Evolutionary conservation across 345 rosid species (phyloP).

Genomic region (Salix dunnii): DNA sequence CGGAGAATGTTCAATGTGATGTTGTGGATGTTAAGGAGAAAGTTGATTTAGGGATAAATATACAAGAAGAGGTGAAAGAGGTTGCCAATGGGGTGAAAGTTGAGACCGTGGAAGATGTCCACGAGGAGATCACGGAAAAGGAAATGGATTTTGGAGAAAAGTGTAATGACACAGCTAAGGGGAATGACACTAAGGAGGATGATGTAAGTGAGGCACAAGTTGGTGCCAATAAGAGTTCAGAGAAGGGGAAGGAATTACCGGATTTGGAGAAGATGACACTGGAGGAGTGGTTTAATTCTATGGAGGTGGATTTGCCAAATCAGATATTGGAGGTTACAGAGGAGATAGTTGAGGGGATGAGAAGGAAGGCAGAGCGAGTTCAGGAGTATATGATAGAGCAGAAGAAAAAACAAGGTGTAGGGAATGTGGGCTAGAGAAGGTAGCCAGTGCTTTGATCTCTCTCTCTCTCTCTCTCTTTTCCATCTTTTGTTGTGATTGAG

Average conservation of each 20-base stretch:
- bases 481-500: neutral
- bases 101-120: neutral
- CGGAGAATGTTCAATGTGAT: neutral
- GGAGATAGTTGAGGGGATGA: constrained; percentile 58
- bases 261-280: constrained; percentile 52
- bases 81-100: neutral
- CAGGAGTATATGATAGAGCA: constrained; percentile 43
- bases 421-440: constrained; percentile 7
- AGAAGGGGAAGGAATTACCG: constrained; percentile 9
- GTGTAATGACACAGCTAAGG: neutral
- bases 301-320: constrained; percentile 48
- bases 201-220: neutral
- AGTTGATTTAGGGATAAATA: neutral
- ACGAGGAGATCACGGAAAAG: neutral
- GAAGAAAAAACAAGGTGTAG: constrained; percentile 31
- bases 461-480: neutral
- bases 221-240: neutral
- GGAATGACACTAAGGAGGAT: neutral
- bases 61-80: constrained; percentile 2
- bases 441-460: neutral
- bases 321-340: constrained; percentile 55
- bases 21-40: neutral
- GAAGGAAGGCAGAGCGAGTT: constrained; percentile 41
- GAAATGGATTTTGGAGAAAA: neutral
- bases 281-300: constrained; percentile 59